Conservation (phyloP, 2,329 filamentous ascomycete species). For the Arthroderma uncinatum region DNA sequence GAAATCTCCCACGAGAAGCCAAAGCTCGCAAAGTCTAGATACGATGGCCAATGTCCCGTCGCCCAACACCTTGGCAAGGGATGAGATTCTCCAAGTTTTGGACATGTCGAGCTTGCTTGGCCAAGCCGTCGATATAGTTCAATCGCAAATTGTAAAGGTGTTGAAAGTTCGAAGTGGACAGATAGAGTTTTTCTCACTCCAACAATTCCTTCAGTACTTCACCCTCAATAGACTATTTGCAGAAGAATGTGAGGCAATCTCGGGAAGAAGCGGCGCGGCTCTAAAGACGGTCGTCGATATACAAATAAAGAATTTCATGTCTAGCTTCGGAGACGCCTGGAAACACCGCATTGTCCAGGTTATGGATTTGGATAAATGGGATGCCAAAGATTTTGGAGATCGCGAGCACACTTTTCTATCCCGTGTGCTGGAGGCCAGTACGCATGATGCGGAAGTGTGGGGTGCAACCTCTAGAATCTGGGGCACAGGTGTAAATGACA, state of each 20-base stretch:
- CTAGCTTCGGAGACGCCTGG: slow-evolving; percentile 45
- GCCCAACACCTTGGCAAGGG: slow-evolving; percentile 33
- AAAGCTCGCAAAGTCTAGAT: slow-evolving; percentile 31
- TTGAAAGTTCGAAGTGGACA: slow-evolving; percentile 54
- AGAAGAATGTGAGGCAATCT: slow-evolving; percentile 56
- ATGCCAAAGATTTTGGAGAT: slow-evolving; percentile 51
- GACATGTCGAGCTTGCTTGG: slow-evolving; percentile 56
- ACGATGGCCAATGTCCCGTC: slow-evolving; percentile 24
- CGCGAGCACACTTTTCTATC: slow-evolving; percentile 41
- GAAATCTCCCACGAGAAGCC: slow-evolving; percentile 41
- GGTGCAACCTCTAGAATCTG: slow-evolving; percentile 41
- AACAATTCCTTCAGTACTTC: slow-evolving; percentile 52
- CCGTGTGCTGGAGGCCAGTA: slow-evolving; percentile 49
- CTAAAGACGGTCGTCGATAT: slow-evolving; percentile 51
- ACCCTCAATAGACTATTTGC: slow-evolving; percentile 53
- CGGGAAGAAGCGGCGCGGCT: slow-evolving; percentile 48
- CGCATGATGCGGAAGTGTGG: slow-evolving; percentile 47
- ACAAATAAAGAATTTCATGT: slow-evolving; percentile 53
- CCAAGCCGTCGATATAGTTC: slow-evolving; percentile 56
- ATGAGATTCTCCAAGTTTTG: slow-evolving; percentile 52
- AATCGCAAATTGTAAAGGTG: slow-evolving; percentile 53
- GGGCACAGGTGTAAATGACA: slow-evolving; percentile 29
- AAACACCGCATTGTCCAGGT: slow-evolving; percentile 46
- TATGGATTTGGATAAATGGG: slow-evolving; percentile 54
- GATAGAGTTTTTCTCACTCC: slow-evolving; percentile 43